Base-by-base conservation (phyloP, 75 land plant species). In the Isoetes taiwanensis region DNA sequence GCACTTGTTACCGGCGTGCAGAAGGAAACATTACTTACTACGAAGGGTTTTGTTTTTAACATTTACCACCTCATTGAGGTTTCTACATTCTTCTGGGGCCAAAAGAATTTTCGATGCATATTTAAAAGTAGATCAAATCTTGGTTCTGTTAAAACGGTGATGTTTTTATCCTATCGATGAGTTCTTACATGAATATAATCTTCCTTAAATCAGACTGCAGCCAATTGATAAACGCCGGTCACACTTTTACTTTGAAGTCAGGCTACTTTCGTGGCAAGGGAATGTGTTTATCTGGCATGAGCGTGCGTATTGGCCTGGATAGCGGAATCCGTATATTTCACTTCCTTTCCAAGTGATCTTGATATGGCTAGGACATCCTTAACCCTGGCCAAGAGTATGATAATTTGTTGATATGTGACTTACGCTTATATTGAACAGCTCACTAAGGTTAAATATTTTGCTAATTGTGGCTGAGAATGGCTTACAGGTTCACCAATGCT, bases 131-230 rank as follows among this genome's bases (percentile, higher is more conserved):
- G n/a, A n/a, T n/a, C n/a, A n/a, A n/a, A n/a, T n/a, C n/a, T n/a
- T n/a, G n/a, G n/a, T n/a, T n/a, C n/a, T n/a, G n/a, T n/a, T n/a
- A n/a, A n/a, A n/a, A n/a, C n/a, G n/a, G n/a, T n/a, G n/a, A n/a
- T n/a, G n/a, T n/a, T n/a, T n/a, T n/a, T n/a, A n/a, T n/a, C n/a
- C n/a, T n/a, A n/a, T n/a, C n/a, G n/a, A n/a, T n/a, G n/a, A n/a
- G n/a, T n/a, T n/a, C n/a, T n/a, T n/a, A n/a, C n/a, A n/a, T n/a
- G n/a, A n/a, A n/a, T n/a, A n/a, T n/a, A n/a, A n/a, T n/a, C n/a
- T n/a, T n/a, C n/a, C n/a, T n/a, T n/a, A n/a, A n/a, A n/a, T n/a
- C 65, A 68, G 72, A 70, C 72, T 2, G 72, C 72, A 10, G 32
- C 21, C 1, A 8, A 30, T 20, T 70, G 72, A 37, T 61, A 32